phyloP scores from a whole-genome alignment of 2,329 filamentous ascomycete genomes.

The Monilinia vaccinii-corymbosi region DNA sequence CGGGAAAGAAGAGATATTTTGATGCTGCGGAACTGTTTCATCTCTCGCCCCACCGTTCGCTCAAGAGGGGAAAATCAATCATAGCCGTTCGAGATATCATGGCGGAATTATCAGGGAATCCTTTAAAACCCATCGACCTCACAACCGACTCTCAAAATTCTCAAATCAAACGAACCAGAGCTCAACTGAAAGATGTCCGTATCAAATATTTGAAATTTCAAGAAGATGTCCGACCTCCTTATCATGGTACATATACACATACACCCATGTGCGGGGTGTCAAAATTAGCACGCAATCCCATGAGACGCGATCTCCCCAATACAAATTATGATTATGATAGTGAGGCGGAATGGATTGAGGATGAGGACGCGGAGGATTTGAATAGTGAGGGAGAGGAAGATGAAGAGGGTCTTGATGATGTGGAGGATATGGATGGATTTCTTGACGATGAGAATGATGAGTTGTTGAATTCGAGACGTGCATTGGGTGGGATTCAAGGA shows the following conservation, averaged over 20 bases:
- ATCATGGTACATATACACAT: slow-evolving; percentile 59
- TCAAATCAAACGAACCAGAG: slow-evolving; percentile 21
- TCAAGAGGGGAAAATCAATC: slow-evolving; percentile 34
- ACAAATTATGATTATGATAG: slow-evolving; percentile 79
- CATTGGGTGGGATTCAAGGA: slow-evolving; percentile 44
- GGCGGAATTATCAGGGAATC: slow-evolving; percentile 21
- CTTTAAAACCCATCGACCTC: slow-evolving; percentile 25
- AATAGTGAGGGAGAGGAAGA: slow-evolving; percentile 58
- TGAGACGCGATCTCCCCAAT: slow-evolving; percentile 44
- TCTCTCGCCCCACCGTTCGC: slow-evolving; percentile 30
- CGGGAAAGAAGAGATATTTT: slow-evolving; percentile 36
- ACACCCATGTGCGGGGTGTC: slow-evolving; percentile 36
- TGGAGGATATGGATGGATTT: slow-evolving; percentile 59
- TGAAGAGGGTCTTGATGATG: slow-evolving; percentile 56
- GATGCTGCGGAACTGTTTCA: slow-evolving; percentile 39
- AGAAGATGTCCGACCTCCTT: slow-evolving; percentile 59
- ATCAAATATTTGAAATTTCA: slow-evolving; percentile 38
- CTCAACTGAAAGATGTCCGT: slow-evolving; percentile 21
- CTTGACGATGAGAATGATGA: slow-evolving; percentile 60
- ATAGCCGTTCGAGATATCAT: slow-evolving; percentile 27
- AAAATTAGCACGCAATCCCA: slow-evolving; percentile 45
- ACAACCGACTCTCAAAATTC: slow-evolving; percentile 27
- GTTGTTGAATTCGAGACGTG: slow-evolving; percentile 40
- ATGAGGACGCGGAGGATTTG: slow-evolving; percentile 50
- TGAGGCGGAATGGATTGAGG: slow-evolving; percentile 74